A percentile compares a stretch with the other conserved stretches of the same genome.
Evolutionary conservation across 176 grass and related monocot species (phyloP).

Genomic region (Cenchrus americanus): DNA sequence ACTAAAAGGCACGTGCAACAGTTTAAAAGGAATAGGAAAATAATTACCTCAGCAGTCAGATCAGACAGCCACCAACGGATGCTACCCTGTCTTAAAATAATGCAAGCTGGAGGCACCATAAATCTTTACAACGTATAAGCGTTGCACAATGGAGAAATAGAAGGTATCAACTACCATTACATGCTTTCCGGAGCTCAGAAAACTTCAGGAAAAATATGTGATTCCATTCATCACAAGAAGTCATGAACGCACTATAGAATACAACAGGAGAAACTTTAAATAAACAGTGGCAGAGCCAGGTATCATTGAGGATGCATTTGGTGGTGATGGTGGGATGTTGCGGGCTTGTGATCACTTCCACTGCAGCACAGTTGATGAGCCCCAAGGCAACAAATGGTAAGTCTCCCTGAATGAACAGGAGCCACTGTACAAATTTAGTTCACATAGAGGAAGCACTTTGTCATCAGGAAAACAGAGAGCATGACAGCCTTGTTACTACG

Average conservation of each 20-base stretch:
- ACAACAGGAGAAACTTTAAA: not conserved
- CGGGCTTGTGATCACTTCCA: not conserved
- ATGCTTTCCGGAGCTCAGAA: not conserved
- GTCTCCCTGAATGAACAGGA: not conserved
- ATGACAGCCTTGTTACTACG: constrained; percentile 9
- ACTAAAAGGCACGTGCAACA: not conserved
- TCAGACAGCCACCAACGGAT: not conserved
- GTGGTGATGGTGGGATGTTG: not conserved
- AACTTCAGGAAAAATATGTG: not conserved
- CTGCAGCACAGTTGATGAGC: not conserved
- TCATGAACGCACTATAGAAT: not conserved
- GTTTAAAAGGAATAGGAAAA: not conserved
- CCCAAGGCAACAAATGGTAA: not conserved
- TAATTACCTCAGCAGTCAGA: not conserved
- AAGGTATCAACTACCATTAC: not conserved
- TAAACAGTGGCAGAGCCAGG: not conserved
- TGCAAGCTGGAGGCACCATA: not conserved
- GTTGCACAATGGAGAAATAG: not conserved
- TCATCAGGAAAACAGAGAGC: not conserved
- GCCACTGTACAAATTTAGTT: not conserved
- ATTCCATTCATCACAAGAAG: not conserved
- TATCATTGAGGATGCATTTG: not conserved
- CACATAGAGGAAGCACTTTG: not conserved
- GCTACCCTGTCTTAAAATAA: not conserved
- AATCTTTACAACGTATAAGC: not conserved